Evolutionary conservation across 2,329 filamentous ascomycete genomes (phyloP), one percentile per base, ranked within the genome.

Genomic region (Penicillium aurantiogriseum): DNA sequence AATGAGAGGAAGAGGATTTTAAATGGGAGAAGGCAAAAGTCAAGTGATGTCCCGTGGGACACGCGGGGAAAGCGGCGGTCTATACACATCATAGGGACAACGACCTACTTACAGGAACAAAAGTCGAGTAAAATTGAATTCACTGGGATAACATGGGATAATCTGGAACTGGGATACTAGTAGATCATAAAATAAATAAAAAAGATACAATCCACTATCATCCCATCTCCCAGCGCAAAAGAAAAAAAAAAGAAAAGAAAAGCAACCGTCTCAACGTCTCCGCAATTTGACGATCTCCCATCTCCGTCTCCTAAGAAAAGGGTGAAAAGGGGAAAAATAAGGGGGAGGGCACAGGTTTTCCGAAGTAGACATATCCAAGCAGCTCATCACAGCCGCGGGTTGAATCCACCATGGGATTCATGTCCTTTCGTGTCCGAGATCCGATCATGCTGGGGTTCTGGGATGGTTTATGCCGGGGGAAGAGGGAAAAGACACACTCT

Each of bases 31-130:
- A 36, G 23, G 45, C 45, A 15, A 40, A 57, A 54, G 57, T 65
- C 61, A 65, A 63, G 51, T 65, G 63, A 62, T 60, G 54, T 54
- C 42, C 59, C 51, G 44, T 45, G 57, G 58, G 43, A 45, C 50
- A 65, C 56, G 63, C 63, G 63, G 62, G 62, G 63, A 58, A 65
- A 40, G 36, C 51, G 40, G 50, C 48, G 39, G 39, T 47, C 43
- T 54, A 49, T 54, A 54, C 52, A 17, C 53, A 42, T 49, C 51
- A 48, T 50, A 25, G 9, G 3, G 4, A 39, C 21, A 8, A 33
- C 6, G n/a, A 11, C 8, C 11, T 13, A 33, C 31, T 31, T 5
- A 13, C 29, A 31, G 11, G 4, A 15, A 4, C 4, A 19, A 21
- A 11, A 11, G 8, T 19, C 4, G 9, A 35, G 33, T 35, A 17